Evolutionary conservation across 768 basidiomycete species (phyloP), one percentile per base, ranked within the genome.

Genomic region (Lentinula aciculospora): DNA sequence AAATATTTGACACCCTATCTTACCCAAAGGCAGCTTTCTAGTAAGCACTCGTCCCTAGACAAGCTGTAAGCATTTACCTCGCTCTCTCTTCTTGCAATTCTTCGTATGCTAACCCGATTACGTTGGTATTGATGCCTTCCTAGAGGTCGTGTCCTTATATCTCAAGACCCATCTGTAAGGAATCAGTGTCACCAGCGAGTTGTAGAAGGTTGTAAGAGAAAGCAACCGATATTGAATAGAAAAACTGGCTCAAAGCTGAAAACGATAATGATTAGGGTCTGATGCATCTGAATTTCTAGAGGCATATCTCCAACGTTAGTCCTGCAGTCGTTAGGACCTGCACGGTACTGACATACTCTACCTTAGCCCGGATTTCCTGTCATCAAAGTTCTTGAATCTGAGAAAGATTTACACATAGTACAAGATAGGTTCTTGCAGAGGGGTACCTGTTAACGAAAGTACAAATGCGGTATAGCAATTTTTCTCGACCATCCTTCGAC

Each of bases 381-480:
- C 25, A 69, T 98, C 56, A 89, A 84, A 31, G 92, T 98, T 45
- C 88, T 83, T 1, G 94, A 98, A 71, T 81, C 77, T 12, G 69
- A 76, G 0, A 81, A 79, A 44, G 87, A 87, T 9, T 85, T 99
- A 64, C 79, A 76, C 57, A 78, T 98, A 55, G 83, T 85, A 32
- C 97, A 98, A 72, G 91, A 97, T 68, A 81, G 97, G 19, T 98
- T 97, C 81, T 75, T 98, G 47, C 88, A 92, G 67, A 89, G 87
- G 0, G 95, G 94, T 0, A 81, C 80, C 60, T n/a, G n/a, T n/a
- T n/a, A 85, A 84, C 8, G 83, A 86, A 67, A 91, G 97, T 59
- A 93, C 97, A 64, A 76, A 92, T 69, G 95, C 91, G 1, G 78
- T 92, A 58, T 98, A 95, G 95, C 88, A 61, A 15, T 68, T 61